Evolutionary conservation across 83 land plant genomes (phyloP), one percentile per base, ranked within the genome.

Genomic region (Picea mariana): DNA sequence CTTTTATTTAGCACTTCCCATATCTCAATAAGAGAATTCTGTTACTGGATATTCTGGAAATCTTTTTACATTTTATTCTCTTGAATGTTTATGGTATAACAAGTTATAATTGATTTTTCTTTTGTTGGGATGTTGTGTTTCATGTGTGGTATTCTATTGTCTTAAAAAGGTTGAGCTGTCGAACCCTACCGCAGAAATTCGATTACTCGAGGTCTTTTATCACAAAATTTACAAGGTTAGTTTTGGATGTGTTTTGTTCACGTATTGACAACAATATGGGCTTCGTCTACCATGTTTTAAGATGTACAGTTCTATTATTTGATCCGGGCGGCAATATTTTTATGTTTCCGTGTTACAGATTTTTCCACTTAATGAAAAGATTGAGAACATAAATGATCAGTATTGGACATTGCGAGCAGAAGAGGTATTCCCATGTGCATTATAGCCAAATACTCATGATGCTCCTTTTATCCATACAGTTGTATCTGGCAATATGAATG

Each of bases 341-440:
- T 58, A 55, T 49, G 58, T 79, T 24, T 60, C 40, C 62, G 26
- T 82, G 55, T 66, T 88, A 75, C 97, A 97, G 99, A 94, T 97
- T 12, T 97, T 97, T 79, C 94, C 97, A 49, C 81, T 83, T 24
- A 92, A 62, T 87, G 99, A 97, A 85, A 97, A 93, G 73, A 97
- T 97, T 59, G 99, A 97, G 87, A 95, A 92, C 83, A 95, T 97
- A 59, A 97, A 97, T 89, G 99, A 97, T 81, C 98, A 95, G 78
- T 95, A 97, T 80, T 97, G 99, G 99, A 97, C 97, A 34, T 87
- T 97, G 82, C 94, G 99, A 82, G 99, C 98, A 66, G 99, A 97
- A 83, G 99, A 97, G 98, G 99, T 90, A 79, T 40, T 62, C 16
- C 8, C 9, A 9, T 26, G 62, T 55, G 34, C 5, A 55, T 76